A percentile compares a stretch with the other conserved stretches of the same genome.
phyloP scores from a whole-genome alignment of 1,284 basidiomycete genomes.

The Ustilago tritici region DNA sequence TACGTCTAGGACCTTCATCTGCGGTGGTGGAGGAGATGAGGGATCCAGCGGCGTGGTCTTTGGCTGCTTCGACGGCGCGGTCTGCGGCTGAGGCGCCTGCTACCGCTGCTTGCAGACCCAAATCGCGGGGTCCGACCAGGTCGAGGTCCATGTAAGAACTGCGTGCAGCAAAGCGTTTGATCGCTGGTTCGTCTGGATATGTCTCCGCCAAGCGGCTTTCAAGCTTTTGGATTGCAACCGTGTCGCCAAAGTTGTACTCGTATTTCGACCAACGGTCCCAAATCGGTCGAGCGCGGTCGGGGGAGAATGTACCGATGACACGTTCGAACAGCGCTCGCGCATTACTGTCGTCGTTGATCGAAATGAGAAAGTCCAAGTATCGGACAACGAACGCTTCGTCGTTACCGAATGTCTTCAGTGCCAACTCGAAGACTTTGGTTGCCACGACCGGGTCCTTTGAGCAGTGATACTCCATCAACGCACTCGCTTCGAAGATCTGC shows the following conservation, averaged over 20 bases:
- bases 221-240: constrained; percentile 87
- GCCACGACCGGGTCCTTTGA: constrained; percentile 87
- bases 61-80: constrained; percentile 46
- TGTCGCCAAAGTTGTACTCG: constrained; percentile 93
- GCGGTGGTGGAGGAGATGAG: background rate
- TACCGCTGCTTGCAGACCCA: constrained; percentile 75
- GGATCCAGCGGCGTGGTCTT: constrained; percentile 14
- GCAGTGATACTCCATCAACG: constrained; percentile 94
- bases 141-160: constrained; percentile 89
- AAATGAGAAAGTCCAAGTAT: constrained; percentile 92
- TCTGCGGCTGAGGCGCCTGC: constrained; percentile 48
- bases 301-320: constrained; percentile 81
- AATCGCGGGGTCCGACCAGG: constrained; percentile 86
- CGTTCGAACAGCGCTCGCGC: constrained; percentile 95
- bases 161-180: constrained; percentile 90
- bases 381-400: constrained; percentile 82
- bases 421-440: constrained; percentile 92
- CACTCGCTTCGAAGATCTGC: constrained; percentile 90
- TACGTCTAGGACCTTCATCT: constrained; percentile 50
- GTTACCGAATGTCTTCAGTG: constrained; percentile 84
- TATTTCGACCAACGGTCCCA: constrained; percentile 97
- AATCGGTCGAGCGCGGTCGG: constrained; percentile 83
- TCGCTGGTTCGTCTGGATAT: constrained; percentile 86
- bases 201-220: constrained; percentile 87
- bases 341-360: constrained; percentile 94